These are phyloP conservation scores for Tulasnella calospora DNA, from an alignment of 768 basidiomycete species.

Conservation along the genomic window DNA sequence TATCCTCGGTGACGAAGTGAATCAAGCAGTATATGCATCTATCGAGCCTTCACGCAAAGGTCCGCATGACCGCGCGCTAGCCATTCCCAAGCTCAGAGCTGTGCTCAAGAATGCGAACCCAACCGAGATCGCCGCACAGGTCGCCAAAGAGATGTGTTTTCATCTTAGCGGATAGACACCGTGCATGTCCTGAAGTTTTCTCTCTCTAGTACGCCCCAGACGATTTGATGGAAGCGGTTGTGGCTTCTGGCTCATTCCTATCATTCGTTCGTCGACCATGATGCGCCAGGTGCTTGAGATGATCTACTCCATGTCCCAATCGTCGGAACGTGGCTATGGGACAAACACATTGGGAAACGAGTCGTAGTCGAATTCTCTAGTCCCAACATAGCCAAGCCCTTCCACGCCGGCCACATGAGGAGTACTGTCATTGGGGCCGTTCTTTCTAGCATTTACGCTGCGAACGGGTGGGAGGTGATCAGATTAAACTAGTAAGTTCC, in stretches of 20 bases:
- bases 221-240: neutral
- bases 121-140: too few relatives aligned
- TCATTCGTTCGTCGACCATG: neutral
- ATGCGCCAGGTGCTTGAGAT: neutral
- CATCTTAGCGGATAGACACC: too few relatives aligned
- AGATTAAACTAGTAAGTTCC: neutral
- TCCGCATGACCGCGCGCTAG: constrained; percentile 30
- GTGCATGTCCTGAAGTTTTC: too few relatives aligned
- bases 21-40: too few relatives aligned
- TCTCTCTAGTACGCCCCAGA: neutral
- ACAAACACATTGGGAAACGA: constrained; percentile 38
- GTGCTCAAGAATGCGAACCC: too few relatives aligned
- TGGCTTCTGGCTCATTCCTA: neutral
- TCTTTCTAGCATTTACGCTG: neutral
- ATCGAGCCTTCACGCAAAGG: too few relatives aligned
- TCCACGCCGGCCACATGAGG: constrained; percentile 44
- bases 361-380: constrained; percentile 40
- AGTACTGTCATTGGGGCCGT: neutral
- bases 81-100: constrained; percentile 14
- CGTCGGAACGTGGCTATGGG: constrained; percentile 21
- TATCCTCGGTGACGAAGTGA: too few relatives aligned
- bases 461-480: neutral
- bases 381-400: constrained; percentile 46
- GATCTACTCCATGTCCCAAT: neutral
- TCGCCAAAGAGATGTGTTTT: too few relatives aligned